Conservation (phyloP, 257 asterid genomes). For the Solanum boliviense region DNA sequence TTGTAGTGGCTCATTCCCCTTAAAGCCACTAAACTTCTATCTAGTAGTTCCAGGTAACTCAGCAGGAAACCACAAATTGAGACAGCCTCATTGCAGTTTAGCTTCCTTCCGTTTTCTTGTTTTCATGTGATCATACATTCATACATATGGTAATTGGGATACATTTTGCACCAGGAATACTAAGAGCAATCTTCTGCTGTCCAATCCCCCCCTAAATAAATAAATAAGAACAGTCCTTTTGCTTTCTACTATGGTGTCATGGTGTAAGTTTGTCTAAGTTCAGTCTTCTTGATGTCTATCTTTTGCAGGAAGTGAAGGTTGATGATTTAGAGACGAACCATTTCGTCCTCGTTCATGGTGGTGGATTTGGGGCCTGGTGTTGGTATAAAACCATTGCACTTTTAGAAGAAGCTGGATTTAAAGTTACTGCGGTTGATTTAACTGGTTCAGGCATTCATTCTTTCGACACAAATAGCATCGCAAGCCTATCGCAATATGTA, state of each 20-base stretch:
- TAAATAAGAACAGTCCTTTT: background rate
- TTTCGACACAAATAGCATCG: conserved; percentile 67
- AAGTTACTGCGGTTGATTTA: conserved; percentile 91
- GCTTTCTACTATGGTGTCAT: background rate
- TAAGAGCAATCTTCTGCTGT: background rate
- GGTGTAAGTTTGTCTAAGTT: background rate
- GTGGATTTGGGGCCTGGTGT: conserved; percentile 99
- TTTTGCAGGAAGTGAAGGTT: conserved; percentile 57
- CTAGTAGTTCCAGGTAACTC: background rate
- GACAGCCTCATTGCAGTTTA: background rate
- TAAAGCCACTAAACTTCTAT: background rate
- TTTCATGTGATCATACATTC: background rate
- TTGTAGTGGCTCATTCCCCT: background rate
- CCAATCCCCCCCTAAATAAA: background rate
- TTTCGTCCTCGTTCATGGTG: conserved; percentile 96
- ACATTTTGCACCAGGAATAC: background rate
- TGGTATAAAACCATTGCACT: conserved; percentile 98
- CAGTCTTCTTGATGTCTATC: conserved; percentile 1
- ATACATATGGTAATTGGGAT: background rate
- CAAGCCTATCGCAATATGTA: conserved; percentile 72
- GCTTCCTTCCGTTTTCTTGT: background rate
- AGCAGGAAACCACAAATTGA: background rate
- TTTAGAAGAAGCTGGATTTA: conserved; percentile 76
- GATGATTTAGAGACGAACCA: conserved; percentile 72
- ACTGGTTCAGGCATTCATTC: conserved; percentile 96